A percentile compares a stretch with the other conserved stretches of the same genome.
Conservation (phyloP, 148 eudicot genomes). For the Simmondsia chinensis region DNA sequence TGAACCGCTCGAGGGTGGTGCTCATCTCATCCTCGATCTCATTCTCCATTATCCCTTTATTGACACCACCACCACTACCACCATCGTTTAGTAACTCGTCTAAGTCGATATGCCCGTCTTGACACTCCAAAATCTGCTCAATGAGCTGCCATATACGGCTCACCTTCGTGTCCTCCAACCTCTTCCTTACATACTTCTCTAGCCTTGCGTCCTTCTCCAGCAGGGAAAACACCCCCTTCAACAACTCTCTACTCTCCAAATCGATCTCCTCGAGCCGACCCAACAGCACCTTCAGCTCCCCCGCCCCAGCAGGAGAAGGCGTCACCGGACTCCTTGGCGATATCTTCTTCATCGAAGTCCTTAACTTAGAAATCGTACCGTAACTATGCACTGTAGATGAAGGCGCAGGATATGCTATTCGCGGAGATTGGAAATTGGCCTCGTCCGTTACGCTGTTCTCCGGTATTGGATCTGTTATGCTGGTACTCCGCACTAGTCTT, state of each 20-base stretch:
- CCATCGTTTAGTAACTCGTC: not conserved
- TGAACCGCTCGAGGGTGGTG: not conserved
- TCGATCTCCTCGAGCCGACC: constrained; percentile 20
- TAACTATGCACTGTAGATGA: too few species aligned
- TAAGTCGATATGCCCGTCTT: not conserved
- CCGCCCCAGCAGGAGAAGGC: constrained; percentile 12
- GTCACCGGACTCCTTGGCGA: constrained; percentile 5
- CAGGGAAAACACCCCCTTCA: constrained; percentile 14
- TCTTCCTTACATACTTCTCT: constrained; percentile 11
- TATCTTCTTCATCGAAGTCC: constrained; percentile 7
- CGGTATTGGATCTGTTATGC: too few species aligned
- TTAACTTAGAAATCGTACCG: constrained; percentile 7
- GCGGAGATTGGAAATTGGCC: too few species aligned
- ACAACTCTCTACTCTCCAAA: constrained; percentile 13
- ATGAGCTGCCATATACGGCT: constrained; percentile 25
- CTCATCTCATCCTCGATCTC: not conserved
- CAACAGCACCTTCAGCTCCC: constrained; percentile 11
- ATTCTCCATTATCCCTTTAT: not conserved
- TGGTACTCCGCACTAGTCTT: too few species aligned
- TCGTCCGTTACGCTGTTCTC: too few species aligned
- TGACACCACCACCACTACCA: not conserved
- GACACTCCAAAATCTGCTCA: constrained; percentile 17
- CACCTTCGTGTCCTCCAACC: constrained; percentile 19
- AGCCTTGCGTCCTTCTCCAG: constrained; percentile 19
- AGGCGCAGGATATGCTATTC: too few species aligned